These are phyloP conservation scores for Vicia faba DNA, from an alignment of 306 rosid species.

Conservation along the genomic window DNA sequence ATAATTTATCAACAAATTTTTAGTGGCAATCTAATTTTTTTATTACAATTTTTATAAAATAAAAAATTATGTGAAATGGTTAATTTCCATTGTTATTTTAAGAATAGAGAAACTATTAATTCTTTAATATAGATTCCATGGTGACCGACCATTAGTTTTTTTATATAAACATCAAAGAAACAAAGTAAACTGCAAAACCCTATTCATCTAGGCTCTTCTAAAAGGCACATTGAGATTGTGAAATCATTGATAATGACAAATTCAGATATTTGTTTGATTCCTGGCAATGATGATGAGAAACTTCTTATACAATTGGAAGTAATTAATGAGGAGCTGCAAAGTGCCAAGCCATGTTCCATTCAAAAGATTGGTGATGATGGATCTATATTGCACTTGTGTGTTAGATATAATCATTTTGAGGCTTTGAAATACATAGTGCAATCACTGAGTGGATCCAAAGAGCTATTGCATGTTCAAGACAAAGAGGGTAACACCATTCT, in stretches of 20 bases:
- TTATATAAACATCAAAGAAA: too few relatives aligned
- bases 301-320: constrained; percentile 46
- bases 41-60: too few relatives aligned
- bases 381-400: constrained; percentile 39
- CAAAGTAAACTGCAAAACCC: too few relatives aligned
- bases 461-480: constrained; percentile 21
- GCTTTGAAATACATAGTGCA: constrained; percentile 34
- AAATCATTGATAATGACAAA: constrained; percentile 24
- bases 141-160: too few relatives aligned
- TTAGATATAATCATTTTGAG: constrained; percentile 30
- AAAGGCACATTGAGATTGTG: constrained; percentile 37
- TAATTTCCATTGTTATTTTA: too few relatives aligned
- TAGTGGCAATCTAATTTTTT: too few relatives aligned
- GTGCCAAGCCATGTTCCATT: background rate
- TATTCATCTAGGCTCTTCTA: constrained; percentile 13
- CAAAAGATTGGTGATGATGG: constrained; percentile 10
- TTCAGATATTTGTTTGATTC: constrained; percentile 20
- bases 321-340: constrained; percentile 22
- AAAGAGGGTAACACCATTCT: constrained; percentile 31
- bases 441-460: constrained; percentile 22
- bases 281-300: constrained; percentile 34
- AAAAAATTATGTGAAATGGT: too few relatives aligned
- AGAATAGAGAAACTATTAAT: too few relatives aligned
- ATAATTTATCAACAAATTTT: too few relatives aligned
- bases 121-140: too few relatives aligned